These are phyloP conservation scores for Phytophthora agathidicida DNA, from an alignment of 352 stramenopile genomes.

Conservation along the genomic window DNA sequence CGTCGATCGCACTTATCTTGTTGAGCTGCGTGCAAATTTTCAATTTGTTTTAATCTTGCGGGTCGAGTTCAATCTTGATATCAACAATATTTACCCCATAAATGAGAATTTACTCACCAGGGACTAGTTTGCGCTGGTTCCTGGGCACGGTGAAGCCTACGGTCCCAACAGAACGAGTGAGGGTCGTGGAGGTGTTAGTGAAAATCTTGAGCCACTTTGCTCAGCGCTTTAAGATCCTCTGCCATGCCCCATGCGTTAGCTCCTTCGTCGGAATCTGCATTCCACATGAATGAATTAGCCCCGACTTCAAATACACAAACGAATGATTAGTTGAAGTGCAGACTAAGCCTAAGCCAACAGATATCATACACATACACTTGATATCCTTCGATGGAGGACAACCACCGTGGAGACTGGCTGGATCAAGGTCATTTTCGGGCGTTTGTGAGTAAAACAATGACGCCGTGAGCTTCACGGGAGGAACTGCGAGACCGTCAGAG, in stretches of 20 bases:
- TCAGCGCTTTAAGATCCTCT: slow-evolving; percentile 44
- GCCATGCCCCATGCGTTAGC: slow-evolving; percentile 63
- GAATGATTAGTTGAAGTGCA: slow-evolving; percentile 7
- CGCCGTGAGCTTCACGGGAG: slow-evolving; percentile 65
- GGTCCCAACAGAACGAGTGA: no score
- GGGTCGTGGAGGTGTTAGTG: no score
- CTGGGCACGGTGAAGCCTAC: no score
- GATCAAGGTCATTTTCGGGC: slow-evolving; percentile 61
- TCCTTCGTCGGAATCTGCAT: slow-evolving; percentile 66
- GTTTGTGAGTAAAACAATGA: slow-evolving; percentile 80
- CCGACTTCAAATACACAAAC: slow-evolving; percentile 43
- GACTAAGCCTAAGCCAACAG: neutral
- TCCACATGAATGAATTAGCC: slow-evolving; percentile 79
- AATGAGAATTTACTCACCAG: no score
- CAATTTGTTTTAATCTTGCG: no score
- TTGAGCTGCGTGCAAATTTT: no score
- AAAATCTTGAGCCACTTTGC: no score
- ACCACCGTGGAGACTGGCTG: slow-evolving; percentile 65
- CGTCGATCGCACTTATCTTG: no score
- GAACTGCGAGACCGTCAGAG: slow-evolving; percentile 67
- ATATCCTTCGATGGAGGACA: slow-evolving; percentile 60
- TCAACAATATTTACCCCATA: no score
- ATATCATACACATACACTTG: slow-evolving; percentile 55
- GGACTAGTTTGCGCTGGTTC: no score
- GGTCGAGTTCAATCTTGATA: no score